Percentiles rank a stretch among this genome's conserved stretches.
Evolutionary conservation across 371 early-diverging fungal species (phyloP).

Genomic region (Dichotomocladium elegans): DNA sequence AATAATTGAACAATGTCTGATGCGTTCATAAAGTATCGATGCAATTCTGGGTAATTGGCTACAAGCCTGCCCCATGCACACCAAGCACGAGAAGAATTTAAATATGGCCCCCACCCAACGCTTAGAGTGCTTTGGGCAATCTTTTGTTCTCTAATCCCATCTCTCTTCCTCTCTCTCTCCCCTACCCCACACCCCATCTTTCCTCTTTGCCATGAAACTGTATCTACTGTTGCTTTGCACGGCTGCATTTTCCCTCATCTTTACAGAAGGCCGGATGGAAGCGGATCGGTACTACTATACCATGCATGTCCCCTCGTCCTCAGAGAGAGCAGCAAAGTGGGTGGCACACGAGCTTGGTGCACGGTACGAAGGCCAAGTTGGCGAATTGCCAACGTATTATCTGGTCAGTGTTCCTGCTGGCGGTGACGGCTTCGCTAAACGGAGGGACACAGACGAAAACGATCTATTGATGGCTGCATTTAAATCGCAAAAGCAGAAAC

Average conservation of each 20-base stretch:
- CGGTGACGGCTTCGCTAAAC: neutral
- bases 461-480: constrained; percentile 14
- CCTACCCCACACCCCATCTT: neutral
- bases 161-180: neutral
- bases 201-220: neutral
- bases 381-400: constrained; percentile 57
- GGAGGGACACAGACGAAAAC: constrained; percentile 16
- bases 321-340: constrained; percentile 14
- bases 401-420: constrained; percentile 37
- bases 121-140: no score
- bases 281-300: constrained; percentile 40
- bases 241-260: neutral
- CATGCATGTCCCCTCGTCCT: constrained; percentile 25
- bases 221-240: neutral
- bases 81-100: no score
- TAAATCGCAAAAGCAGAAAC: constrained; percentile 6
- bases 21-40: no score
- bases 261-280: neutral
- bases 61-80: no score
- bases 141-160: no score
- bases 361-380: constrained; percentile 54
- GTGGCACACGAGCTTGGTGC: constrained; percentile 38
- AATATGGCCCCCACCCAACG: no score
- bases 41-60: no score
- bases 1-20: no score